Percentiles rank a stretch among this genome's conserved stretches.
Evolutionary conservation across 208 protist species (phyloP).

Genomic region (Spongospora subterranea): DNA sequence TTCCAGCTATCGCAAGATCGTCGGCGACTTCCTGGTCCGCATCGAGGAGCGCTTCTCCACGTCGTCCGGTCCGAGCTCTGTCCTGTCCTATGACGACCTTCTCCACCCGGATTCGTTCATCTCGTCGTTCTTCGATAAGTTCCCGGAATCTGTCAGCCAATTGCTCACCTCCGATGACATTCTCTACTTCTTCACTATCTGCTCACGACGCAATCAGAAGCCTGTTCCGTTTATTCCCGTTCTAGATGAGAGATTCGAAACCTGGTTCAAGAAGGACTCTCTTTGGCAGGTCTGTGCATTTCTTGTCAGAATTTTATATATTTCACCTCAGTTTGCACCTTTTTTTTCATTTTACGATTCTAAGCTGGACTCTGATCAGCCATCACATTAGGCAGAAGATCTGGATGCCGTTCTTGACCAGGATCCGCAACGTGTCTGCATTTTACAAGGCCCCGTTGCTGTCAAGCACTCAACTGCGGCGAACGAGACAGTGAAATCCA

Average conservation of each 20-base stretch:
- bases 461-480: conserved; percentile 69
- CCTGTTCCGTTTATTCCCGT: conserved; percentile 79
- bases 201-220: conserved; percentile 70
- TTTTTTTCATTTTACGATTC: not conserved
- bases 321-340: not conserved
- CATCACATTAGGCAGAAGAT: not conserved
- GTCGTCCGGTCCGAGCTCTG: not conserved
- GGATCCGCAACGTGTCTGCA: conserved; percentile 73
- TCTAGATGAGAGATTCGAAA: conserved; percentile 75
- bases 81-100: not conserved
- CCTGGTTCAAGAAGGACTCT: conserved; percentile 81
- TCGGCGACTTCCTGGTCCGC: conserved; percentile 73
- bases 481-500: conserved; percentile 77
- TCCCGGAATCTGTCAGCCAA: conserved; percentile 64
- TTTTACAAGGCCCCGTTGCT: conserved; percentile 79
- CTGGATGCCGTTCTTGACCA: not conserved
- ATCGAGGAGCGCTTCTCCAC: conserved; percentile 74
- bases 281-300: conserved; percentile 77
- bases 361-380: not conserved
- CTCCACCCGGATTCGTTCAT: not conserved
- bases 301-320: conserved; percentile 72
- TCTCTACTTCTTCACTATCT: conserved; percentile 76
- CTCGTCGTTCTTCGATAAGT: conserved; percentile 66
- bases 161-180: conserved; percentile 74
- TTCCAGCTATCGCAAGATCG: conserved; percentile 61